Evolutionary conservation across 345 rosid species (phyloP), one percentile per base, ranked within the genome.

Genomic region (Salix caprea): DNA sequence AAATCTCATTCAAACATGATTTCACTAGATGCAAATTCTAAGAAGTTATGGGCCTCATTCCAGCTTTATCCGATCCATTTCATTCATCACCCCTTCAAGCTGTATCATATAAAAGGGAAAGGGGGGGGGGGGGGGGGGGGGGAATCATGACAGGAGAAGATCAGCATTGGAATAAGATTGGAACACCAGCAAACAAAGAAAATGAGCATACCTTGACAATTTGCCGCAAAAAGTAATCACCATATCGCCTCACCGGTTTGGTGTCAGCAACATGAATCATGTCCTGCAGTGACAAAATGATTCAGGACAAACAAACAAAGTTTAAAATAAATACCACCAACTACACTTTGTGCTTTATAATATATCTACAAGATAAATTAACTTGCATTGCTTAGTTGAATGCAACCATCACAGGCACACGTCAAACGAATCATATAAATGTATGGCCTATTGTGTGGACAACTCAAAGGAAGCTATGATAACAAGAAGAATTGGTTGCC

Each of bases 171-270:
- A 5, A 61, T n/a, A 8, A 44, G 24, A 40, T 5, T 5, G 24
- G 52, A 16, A 40, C 28, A 14, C 2, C 21, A 11, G 30, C 21
- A 2, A 5, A 36, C 9, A 7, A 13, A 44, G 21, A 56, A 52
- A 6, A 70, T 1, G 30, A 39, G 10, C 69, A 69, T 83, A 94
- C 99, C 95, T 96, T 94, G 61, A 89, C 95, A 88, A 94, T 88
- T 82, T 93, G 98, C 82, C 99, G 85, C 88, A 96, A 82, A 85
- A 91, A 94, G 93, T 86, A 91, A 83, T 96, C 99, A 2, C 98
- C 95, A 70, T 89, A 90, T 37, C 71, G 87, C 84, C 94, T 96
- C 74, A 83, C 85, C 0, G 94, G 87, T 81, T 91, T 96, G 70
- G 92, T 88, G 54, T 93, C 98, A 28, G 85, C 90, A 23, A 96